A percentile compares a stretch with the other conserved stretches of the same genome.
phyloP scores from a whole-genome alignment of 768 basidiomycete species.

The Macrolepiota dolichaula region DNA sequence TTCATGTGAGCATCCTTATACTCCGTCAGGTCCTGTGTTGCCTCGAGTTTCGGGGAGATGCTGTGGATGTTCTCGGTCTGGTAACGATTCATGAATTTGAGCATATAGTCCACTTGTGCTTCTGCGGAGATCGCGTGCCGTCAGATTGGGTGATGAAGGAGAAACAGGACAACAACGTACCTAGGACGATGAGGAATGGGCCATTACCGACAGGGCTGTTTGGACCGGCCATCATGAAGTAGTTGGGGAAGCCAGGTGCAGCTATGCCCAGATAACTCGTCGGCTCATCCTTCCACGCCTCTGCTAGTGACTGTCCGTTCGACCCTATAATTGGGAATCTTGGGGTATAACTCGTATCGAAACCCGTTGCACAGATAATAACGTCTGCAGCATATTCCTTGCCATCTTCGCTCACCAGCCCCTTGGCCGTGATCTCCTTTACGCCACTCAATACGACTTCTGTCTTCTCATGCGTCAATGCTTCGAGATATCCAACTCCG shows the following conservation, averaged over 20 bases:
- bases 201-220: constrained; percentile 29
- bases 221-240: constrained; percentile 25
- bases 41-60: constrained; percentile 26
- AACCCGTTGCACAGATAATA: constrained; percentile 31
- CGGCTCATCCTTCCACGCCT: constrained; percentile 25
- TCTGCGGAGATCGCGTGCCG: constrained; percentile 15
- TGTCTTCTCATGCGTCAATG: constrained; percentile 24
- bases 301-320: constrained; percentile 20
- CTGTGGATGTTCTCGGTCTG: constrained; percentile 30
- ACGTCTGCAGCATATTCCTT: constrained; percentile 25
- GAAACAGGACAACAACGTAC: constrained; percentile 11
- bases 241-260: constrained; percentile 27
- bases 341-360: constrained; percentile 27
- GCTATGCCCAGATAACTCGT: constrained; percentile 24
- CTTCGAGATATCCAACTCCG: constrained; percentile 27
- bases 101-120: constrained; percentile 26
- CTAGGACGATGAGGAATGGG: constrained; percentile 21
- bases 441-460: constrained; percentile 24
- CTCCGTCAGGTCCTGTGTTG: constrained; percentile 26
- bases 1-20: constrained; percentile 28
- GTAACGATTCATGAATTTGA: constrained; percentile 25
- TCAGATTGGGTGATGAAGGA: not conserved
- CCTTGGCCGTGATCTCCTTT: constrained; percentile 23
- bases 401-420: constrained; percentile 22
- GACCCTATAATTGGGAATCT: constrained; percentile 26